Evolutionary conservation across 1,284 basidiomycete species (phyloP).

Genomic region (Bjerkandera adusta): DNA sequence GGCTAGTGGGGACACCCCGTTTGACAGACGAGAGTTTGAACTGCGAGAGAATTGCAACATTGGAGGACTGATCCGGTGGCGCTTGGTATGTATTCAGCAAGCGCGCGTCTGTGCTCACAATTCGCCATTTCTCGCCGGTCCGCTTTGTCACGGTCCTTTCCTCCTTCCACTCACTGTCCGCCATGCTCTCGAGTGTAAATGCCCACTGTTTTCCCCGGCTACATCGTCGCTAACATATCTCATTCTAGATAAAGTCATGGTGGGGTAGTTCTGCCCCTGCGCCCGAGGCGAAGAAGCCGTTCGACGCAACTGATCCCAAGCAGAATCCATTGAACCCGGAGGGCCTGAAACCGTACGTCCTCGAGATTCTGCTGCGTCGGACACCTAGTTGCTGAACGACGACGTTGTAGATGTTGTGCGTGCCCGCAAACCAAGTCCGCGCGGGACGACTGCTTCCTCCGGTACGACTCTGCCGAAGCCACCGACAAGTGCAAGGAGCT

Average conservation of each 20-base stretch:
- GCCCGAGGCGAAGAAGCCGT: slow-evolving; percentile 39
- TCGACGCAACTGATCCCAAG: slow-evolving; percentile 66
- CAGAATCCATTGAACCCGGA: slow-evolving; percentile 86
- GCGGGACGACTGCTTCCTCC: slow-evolving; percentile 93
- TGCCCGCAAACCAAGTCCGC: slow-evolving; percentile 92
- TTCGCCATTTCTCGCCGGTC: too few relatives aligned
- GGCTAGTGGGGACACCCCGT: too few relatives aligned
- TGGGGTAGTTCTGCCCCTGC: slow-evolving; percentile 37
- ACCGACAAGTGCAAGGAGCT: slow-evolving; percentile 20
- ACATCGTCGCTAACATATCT: neutral
- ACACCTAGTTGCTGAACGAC: neutral
- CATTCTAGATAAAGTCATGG: slow-evolving; percentile 37
- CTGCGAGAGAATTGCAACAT: too few relatives aligned
- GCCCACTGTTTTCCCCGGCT: too few relatives aligned
- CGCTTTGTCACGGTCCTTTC: too few relatives aligned
- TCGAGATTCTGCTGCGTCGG: neutral
- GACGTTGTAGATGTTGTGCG: slow-evolving; percentile 78
- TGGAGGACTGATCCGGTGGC: too few relatives aligned
- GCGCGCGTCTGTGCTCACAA: too few relatives aligned
- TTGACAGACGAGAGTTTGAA: too few relatives aligned
- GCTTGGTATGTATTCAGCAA: too few relatives aligned
- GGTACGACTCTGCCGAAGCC: slow-evolving; percentile 46
- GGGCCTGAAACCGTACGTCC: slow-evolving; percentile 86
- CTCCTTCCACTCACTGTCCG: too few relatives aligned
- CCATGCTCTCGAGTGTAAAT: too few relatives aligned